A percentile compares a stretch with the other conserved stretches of the same genome.
phyloP scores from a whole-genome alignment of 345 rosid species.

The Eucalyptus tenuipes region DNA sequence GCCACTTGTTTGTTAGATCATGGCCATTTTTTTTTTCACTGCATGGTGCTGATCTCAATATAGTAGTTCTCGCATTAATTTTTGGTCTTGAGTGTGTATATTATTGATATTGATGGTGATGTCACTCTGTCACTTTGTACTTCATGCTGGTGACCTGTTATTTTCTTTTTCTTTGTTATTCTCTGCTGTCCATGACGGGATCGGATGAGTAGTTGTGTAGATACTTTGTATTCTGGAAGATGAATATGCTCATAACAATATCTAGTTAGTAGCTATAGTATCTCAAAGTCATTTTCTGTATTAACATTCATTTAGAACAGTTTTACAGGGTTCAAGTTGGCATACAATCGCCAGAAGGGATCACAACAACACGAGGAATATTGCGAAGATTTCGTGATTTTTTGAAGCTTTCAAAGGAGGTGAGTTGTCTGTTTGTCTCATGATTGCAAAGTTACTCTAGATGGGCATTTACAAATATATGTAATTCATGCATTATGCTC shows the following conservation, averaged over 20 bases:
- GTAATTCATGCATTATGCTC: not conserved
- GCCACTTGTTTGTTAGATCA: not conserved
- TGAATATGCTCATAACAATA: not conserved
- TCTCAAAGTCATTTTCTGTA: not conserved
- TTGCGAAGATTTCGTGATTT: conserved; percentile 83
- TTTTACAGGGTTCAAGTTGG: conserved; percentile 91
- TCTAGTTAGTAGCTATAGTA: not conserved
- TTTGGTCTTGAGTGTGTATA: not conserved
- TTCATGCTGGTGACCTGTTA: not conserved
- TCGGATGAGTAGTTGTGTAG: not conserved
- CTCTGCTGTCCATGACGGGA: not conserved
- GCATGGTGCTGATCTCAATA: not conserved
- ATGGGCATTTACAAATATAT: not conserved
- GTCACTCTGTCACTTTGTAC: not conserved
- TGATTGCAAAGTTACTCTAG: not conserved
- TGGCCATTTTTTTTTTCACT: not conserved
- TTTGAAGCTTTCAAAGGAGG: conserved; percentile 58
- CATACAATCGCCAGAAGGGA: conserved; percentile 75
- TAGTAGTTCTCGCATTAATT: not conserved
- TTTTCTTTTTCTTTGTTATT: not conserved
- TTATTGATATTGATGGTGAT: not conserved
- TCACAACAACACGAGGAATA: conserved; percentile 42
- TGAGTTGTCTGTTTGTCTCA: conserved; percentile 18
- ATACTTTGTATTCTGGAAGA: not conserved
- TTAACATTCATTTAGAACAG: conserved; percentile 34